Evolutionary conservation across 2,329 filamentous ascomycete species (phyloP).

Genomic region (Berkeleyomyces rouxiae): DNA sequence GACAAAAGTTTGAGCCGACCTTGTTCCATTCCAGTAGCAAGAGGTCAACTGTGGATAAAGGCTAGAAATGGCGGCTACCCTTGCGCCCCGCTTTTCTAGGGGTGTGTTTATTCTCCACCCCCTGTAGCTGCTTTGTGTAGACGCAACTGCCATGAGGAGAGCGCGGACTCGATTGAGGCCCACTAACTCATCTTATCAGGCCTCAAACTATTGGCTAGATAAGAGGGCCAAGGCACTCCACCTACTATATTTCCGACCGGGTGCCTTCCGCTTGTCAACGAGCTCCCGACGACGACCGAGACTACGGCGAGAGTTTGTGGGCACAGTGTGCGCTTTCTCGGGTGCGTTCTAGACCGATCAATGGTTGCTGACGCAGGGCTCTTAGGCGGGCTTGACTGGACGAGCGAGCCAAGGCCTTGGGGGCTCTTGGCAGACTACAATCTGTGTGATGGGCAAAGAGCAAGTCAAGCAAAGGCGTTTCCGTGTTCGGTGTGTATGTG

Average conservation of each 20-base stretch:
- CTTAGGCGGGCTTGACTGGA: not conserved
- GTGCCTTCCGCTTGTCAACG: not conserved
- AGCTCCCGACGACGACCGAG: not conserved
- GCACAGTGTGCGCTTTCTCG: not conserved
- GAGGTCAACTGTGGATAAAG: not conserved
- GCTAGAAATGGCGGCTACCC: not conserved
- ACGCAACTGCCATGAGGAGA: not conserved
- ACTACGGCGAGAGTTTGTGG: not conserved
- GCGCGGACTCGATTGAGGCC: not conserved
- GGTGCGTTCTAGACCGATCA: not conserved
- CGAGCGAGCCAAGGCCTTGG: not conserved
- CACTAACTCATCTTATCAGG: not conserved
- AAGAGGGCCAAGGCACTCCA: not conserved
- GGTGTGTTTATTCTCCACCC: not conserved
- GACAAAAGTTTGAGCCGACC: not conserved
- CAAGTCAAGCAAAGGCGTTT: not conserved
- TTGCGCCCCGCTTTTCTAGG: not conserved
- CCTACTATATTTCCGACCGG: not conserved
- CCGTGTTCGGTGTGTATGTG: not conserved
- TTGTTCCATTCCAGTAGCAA: slow-evolving; percentile 1
- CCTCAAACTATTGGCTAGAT: slow-evolving; percentile 1
- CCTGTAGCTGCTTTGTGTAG: not conserved
- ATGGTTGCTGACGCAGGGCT: not conserved
- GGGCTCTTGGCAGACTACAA: not conserved
- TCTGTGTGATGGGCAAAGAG: not conserved